Conservation (phyloP, 2,329 filamentous ascomycete species). For the Venturia nashicola region DNA sequence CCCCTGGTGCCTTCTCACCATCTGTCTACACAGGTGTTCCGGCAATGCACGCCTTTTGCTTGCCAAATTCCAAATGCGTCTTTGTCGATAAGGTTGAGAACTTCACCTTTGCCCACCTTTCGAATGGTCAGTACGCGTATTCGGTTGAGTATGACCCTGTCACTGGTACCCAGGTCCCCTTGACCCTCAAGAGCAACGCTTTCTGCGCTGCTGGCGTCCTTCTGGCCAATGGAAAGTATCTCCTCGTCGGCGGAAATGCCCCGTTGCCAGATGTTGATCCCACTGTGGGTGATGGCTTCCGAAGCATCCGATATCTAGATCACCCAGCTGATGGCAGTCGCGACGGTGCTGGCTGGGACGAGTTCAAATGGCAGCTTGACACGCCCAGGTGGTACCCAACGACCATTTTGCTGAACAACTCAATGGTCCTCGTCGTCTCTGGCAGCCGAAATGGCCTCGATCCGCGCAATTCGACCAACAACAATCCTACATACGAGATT, state of each 20-base stretch:
- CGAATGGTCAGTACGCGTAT: constrained; percentile 45
- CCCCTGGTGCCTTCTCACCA: constrained; percentile 33
- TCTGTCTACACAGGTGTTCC: constrained; percentile 48
- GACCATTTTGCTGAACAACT: constrained; percentile 46
- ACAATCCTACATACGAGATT: constrained; percentile 52
- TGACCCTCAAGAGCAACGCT: constrained; percentile 45
- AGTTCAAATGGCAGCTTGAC: constrained; percentile 42
- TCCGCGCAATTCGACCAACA: constrained; percentile 41
- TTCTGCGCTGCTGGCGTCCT: constrained; percentile 50
- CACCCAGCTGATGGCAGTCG: constrained; percentile 33
- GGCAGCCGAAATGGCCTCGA: constrained; percentile 48
- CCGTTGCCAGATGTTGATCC: constrained; percentile 43
- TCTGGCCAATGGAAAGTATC: constrained; percentile 42
- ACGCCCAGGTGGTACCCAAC: constrained; percentile 49
- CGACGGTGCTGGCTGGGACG: constrained; percentile 40
- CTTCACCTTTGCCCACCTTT: constrained; percentile 43
- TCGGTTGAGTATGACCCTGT: constrained; percentile 46
- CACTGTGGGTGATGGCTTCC: constrained; percentile 47
- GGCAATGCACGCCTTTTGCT: constrained; percentile 48
- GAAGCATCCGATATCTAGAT: constrained; percentile 42
- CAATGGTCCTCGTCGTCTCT: constrained; percentile 46
- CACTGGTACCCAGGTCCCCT: constrained; percentile 33
- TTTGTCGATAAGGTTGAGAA: constrained; percentile 54
- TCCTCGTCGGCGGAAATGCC: constrained; percentile 46
- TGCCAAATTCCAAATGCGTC: constrained; percentile 46